phyloP scores from a whole-genome alignment of 2,329 filamentous ascomycete species.

The Stagonosporopsis cucurbitacearum region DNA sequence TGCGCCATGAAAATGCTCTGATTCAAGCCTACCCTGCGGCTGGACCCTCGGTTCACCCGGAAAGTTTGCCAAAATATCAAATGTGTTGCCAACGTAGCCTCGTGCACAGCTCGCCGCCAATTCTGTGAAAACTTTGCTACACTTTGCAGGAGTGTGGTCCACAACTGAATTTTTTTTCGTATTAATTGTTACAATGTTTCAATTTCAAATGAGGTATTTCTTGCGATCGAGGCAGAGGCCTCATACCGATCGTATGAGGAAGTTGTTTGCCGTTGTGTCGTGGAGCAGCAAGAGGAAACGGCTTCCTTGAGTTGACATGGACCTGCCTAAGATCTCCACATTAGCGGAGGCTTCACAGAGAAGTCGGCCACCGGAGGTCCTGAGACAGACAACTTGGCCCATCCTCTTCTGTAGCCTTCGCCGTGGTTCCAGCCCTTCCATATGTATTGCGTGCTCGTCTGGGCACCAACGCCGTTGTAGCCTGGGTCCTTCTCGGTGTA shows the following conservation, averaged over 20 bases:
- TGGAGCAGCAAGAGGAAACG: too few species aligned
- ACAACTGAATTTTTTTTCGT: too few species aligned
- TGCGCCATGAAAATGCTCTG: too few species aligned
- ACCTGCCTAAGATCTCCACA: neutral
- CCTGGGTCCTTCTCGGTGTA: constrained; percentile 4
- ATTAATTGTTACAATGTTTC: neutral
- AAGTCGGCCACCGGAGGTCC: neutral
- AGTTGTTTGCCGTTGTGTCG: neutral
- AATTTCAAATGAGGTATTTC: too few species aligned
- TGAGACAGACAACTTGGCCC: constrained; percentile 10
- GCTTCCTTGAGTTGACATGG: neutral
- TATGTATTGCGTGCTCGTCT: constrained; percentile 3
- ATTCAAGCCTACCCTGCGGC: too few species aligned
- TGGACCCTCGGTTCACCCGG: too few species aligned
- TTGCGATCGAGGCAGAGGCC: neutral
- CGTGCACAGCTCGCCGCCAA: too few species aligned
- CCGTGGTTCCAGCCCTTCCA: constrained; percentile 15
- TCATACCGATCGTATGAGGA: neutral
- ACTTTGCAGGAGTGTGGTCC: too few species aligned
- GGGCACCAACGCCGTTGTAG: neutral
- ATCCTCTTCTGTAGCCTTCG: constrained; percentile 12
- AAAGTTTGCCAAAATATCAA: too few species aligned
- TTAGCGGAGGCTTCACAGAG: neutral
- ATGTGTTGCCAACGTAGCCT: too few species aligned
- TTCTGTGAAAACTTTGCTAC: too few species aligned